phyloP scores from a whole-genome alignment of 169 alveolate species.

The Eimeria acervulina region DNA sequence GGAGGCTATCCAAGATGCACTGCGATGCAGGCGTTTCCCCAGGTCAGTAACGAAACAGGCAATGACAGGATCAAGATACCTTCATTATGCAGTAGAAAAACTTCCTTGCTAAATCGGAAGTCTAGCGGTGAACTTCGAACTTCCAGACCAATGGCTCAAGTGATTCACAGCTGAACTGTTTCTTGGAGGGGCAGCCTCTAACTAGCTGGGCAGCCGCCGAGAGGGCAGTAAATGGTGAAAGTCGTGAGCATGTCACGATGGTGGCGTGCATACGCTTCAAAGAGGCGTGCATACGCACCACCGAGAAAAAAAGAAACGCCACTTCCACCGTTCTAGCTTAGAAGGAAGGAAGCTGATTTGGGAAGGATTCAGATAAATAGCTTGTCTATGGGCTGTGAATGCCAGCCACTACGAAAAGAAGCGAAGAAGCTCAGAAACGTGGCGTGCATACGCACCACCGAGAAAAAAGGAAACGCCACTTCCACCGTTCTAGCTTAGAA shows the following conservation, averaged over 20 bases:
- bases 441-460: too few relatives aligned
- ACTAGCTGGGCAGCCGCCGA: background rate
- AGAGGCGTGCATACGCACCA: too few relatives aligned
- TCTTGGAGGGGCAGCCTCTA: background rate
- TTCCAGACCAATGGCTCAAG: background rate
- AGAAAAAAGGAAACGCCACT: background rate
- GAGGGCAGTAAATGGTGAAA: background rate
- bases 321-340: background rate
- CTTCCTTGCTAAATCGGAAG: background rate
- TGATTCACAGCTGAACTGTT: background rate
- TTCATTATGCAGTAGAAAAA: too few relatives aligned
- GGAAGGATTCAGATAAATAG: background rate
- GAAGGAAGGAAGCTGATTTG: background rate
- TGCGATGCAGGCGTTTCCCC: background rate
- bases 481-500: background rate
- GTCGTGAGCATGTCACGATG: background rate
- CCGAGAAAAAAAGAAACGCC: background rate
- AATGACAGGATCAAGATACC: background rate
- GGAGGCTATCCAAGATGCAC: background rate
- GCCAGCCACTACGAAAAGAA: too few relatives aligned
- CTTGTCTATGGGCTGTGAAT: too few relatives aligned
- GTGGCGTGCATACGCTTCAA: background rate
- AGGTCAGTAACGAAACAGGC: background rate
- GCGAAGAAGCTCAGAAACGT: too few relatives aligned
- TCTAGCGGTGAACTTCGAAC: background rate